These are phyloP conservation scores for Ambrosiella xylebori DNA, from an alignment of 2,329 filamentous ascomycete species.

Conservation along the genomic window DNA sequence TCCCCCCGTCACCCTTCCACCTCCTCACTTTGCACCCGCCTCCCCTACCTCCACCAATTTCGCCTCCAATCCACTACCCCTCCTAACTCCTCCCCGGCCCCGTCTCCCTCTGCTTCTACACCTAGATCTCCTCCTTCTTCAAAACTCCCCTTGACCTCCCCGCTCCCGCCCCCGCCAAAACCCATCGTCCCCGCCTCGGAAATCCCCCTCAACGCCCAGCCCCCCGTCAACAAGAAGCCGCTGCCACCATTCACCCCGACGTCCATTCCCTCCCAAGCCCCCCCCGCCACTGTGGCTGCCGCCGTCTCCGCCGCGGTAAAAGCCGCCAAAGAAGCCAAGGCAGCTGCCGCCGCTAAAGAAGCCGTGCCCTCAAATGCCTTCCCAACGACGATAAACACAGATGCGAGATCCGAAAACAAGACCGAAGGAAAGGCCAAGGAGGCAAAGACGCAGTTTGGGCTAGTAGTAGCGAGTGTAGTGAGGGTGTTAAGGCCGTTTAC, in stretches of 20 bases:
- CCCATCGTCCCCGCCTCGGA: not conserved
- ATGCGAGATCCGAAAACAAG: not conserved
- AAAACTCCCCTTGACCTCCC: not conserved
- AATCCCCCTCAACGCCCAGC: not conserved
- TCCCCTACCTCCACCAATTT: not conserved
- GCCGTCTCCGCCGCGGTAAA: not conserved
- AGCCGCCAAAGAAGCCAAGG: not conserved
- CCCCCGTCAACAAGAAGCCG: not conserved
- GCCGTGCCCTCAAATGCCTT: not conserved
- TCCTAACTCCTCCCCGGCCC: not conserved
- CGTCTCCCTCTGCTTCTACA: not conserved
- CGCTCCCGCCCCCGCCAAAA: not conserved
- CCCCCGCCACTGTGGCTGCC: not conserved
- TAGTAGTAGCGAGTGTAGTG: not conserved
- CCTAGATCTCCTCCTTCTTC: not conserved
- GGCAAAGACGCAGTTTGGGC: not conserved
- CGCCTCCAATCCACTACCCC: not conserved
- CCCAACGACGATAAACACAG: not conserved
- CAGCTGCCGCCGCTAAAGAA: not conserved
- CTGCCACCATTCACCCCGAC: not conserved
- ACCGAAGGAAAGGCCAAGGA: not conserved
- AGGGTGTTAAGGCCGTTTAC: conserved; percentile 35
- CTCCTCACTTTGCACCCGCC: not conserved
- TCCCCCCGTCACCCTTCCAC: not conserved
- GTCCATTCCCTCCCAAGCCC: not conserved